Percentiles rank a stretch among this genome's conserved stretches.
Evolutionary conservation across 2,329 filamentous ascomycete genomes (phyloP).

Genomic region (Ophiostoma tasmaniense): DNA sequence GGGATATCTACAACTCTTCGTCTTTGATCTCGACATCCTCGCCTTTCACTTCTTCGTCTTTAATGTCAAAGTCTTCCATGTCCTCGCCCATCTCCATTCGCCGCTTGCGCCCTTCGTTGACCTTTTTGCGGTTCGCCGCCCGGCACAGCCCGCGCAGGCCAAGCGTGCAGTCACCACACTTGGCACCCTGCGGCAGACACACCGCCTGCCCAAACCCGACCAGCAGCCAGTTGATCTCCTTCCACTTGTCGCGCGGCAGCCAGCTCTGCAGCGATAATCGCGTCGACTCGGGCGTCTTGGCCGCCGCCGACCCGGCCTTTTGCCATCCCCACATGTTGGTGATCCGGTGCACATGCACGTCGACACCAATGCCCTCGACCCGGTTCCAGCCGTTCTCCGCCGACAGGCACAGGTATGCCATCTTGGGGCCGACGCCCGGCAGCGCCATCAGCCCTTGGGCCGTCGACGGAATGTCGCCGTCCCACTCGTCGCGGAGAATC

Average conservation of each 20-base stretch:
- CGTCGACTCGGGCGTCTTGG: slow-evolving; percentile 74
- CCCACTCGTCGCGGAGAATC: slow-evolving; percentile 61
- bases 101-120: slow-evolving; percentile 46
- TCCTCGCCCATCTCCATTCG: slow-evolving; percentile 30
- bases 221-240: slow-evolving; percentile 82
- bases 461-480: slow-evolving; percentile 70
- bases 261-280: slow-evolving; percentile 66
- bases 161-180: slow-evolving; percentile 79
- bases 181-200: slow-evolving; percentile 69
- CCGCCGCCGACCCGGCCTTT: slow-evolving; percentile 30
- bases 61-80: slow-evolving; percentile 25
- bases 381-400: slow-evolving; percentile 53
- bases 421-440: slow-evolving; percentile 87
- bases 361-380: slow-evolving; percentile 75
- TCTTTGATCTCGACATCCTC: neutral
- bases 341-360: slow-evolving; percentile 91
- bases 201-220: slow-evolving; percentile 84
- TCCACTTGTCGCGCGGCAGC: slow-evolving; percentile 79
- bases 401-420: slow-evolving; percentile 82
- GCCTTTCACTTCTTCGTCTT: slow-evolving; percentile 18
- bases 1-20: neutral
- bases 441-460: slow-evolving; percentile 67
- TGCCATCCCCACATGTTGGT: slow-evolving; percentile 94
- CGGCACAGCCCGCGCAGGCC: slow-evolving; percentile 68
- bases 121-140: slow-evolving; percentile 58